A percentile compares a stretch with the other conserved stretches of the same genome.
Conservation (phyloP, 2,329 filamentous ascomycete species). For the Hypoxylon sp. region DNA sequence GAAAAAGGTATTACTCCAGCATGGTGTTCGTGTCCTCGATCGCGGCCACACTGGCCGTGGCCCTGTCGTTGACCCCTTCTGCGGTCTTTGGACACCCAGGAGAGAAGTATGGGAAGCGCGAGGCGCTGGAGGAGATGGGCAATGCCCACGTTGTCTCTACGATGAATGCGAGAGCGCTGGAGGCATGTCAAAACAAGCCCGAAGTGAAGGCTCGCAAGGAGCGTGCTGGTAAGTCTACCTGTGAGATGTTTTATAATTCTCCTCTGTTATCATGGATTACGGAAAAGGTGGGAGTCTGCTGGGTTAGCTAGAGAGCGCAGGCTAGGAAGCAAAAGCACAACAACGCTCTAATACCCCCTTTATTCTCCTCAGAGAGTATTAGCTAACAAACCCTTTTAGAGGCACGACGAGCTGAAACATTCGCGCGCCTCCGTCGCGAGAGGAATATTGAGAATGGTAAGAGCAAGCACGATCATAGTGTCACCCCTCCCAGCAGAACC, state of each 20-base stretch:
- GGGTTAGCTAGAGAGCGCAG: background rate
- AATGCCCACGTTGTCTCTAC: conserved; percentile 44
- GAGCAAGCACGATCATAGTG: background rate
- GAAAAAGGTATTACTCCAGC: conserved; percentile 4
- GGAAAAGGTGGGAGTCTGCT: background rate
- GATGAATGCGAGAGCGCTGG: conserved; percentile 47
- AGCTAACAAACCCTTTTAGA: conserved; percentile 29
- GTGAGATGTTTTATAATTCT: background rate
- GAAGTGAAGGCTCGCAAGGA: conserved; percentile 51
- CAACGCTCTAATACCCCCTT: no score
- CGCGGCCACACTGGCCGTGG: conserved; percentile 33
- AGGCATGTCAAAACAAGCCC: conserved; percentile 50
- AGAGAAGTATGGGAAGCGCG: conserved; percentile 42
- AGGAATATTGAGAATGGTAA: conserved; percentile 41
- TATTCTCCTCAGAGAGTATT: background rate
- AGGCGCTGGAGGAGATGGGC: conserved; percentile 40
- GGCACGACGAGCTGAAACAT: conserved; percentile 50
- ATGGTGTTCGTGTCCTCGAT: conserved; percentile 39
- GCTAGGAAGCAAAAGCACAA: background rate
- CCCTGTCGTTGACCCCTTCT: conserved; percentile 35
- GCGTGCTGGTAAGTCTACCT: conserved; percentile 42
- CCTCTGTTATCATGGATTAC: background rate
- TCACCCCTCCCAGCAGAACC: background rate
- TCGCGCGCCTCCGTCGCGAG: conserved; percentile 50
- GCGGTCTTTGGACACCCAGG: conserved; percentile 42